Base-by-base conservation (phyloP, 1,284 basidiomycete genomes). In the Sparassis latifolia region DNA sequence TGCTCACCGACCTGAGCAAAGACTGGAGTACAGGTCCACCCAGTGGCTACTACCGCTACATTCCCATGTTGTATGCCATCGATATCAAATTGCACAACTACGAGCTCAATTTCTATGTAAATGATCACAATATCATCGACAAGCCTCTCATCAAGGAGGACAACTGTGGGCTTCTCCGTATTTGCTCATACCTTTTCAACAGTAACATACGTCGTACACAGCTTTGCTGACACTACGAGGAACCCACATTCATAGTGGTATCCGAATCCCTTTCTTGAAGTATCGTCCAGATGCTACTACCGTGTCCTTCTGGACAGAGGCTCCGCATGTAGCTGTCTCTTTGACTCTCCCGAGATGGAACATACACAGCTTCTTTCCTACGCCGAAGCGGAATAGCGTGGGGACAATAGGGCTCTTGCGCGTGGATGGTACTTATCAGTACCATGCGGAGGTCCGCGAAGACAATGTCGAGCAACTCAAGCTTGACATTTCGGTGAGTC, bases 71-170 rank as follows among this genome's bases (percentile, higher is more conserved):
- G 12, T 97, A 97, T 66, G 67, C 68, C 28, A 69, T 95, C 57
- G 75, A 86, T 39, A 59, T 95, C 33, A 76, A 83, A 47, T 66
- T 96, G 52, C 75, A 83, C 62, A 82, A 89, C 59, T 95, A 85
- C 66, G 77, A 82, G 52, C 65, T 95, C 47, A 85, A 89, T 59
- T 66, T 90, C n/a, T 93, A 89, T 63, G 82, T 89, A 53, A 97
- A 97, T 62, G 94, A 97, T 65, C 91, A 93, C 62, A 97, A 97
- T 64, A 92, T 97, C 62, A 89, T 97, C 51, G 92, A 95, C 70
- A 88, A 86, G 55, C 92, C 92, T 1, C 69, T 85, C 31, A 74
- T 84, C 45, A 73, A 71, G 49, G 86, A 92, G 20, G 85, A 89
- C 56, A 97, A 97, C 65, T 84, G 92, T 90, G 60, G 4, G 60